A percentile compares a stretch with the other conserved stretches of the same genome.
These are phyloP conservation scores for Neurospora tetraspora DNA, from an alignment of 495 filamentous ascomycete genomes.

Conservation along the genomic window DNA sequence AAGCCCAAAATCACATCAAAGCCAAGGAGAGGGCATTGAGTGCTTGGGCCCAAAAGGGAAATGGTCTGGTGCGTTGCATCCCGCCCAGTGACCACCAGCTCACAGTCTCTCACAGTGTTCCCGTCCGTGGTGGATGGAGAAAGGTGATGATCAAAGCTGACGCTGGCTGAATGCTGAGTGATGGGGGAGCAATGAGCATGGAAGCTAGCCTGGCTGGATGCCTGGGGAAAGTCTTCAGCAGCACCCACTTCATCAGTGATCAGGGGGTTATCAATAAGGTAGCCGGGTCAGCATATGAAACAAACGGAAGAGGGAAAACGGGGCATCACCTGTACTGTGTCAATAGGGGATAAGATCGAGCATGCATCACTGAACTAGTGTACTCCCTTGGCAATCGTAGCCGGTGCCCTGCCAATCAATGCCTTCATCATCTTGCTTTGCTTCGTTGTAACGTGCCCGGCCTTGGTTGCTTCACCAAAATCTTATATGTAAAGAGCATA, in stretches of 20 bases:
- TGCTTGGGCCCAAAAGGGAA: not conserved
- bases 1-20: not conserved
- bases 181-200: not conserved
- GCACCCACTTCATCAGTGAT: not conserved
- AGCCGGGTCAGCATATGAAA: not conserved
- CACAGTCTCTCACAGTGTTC: not conserved
- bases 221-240: not conserved
- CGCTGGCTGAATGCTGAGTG: not conserved
- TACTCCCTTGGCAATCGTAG: not conserved
- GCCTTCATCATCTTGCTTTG: not conserved
- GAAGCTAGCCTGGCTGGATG: not conserved
- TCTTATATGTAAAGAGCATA: not conserved
- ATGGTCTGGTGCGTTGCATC: not conserved
- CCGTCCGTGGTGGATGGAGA: not conserved
- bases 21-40: not conserved
- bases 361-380: not conserved
- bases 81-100: not conserved
- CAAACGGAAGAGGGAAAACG: not conserved
- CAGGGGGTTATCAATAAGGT: not conserved
- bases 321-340: not conserved
- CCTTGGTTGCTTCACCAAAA: not conserved
- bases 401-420: not conserved
- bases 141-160: not conserved
- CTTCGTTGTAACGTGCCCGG: not conserved
- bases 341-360: not conserved